Base-by-base conservation (phyloP, 2,329 filamentous ascomycete species). In the Epichloe bromicola region DNA sequence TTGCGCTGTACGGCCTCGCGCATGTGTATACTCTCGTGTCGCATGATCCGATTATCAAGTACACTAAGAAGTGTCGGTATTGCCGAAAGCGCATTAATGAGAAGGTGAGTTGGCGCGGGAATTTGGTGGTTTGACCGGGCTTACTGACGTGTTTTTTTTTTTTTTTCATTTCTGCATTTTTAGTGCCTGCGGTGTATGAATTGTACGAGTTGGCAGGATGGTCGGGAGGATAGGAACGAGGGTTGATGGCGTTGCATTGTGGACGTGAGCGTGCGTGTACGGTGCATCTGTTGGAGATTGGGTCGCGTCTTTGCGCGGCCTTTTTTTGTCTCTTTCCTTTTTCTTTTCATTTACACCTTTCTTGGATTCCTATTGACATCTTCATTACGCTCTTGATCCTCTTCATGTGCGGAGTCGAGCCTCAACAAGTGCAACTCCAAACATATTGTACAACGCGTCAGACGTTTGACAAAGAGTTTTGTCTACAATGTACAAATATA, bases 11-110 rank as follows among this genome's bases (percentile, higher is more conserved):
- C 61, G 67, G 71, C 0, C 71, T 88, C 30, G 83, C 82, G 1
- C 72, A 74, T 47, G 42, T 78, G 39, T 88, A 86, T 61, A 79
- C 81, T 57, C 73, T 71, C 54, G 61, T 80, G 11, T 79, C 76
- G 12, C 71, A 75, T 11, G 83, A 87, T 49, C 77, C 79, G 14
- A 83, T 88, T 55, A 84, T 88, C 63, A 87, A 86, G 69, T 79
- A 77, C 57, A 79, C 76, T 26, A 73, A 81, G 49, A 84, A 80
- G 65, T 88, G 84, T 67, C 76, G 70, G 60, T 88, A 83, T 59
- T 86, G 83, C 61, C 71, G 74, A 53, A 80, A 82, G 64, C 69
- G 67, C 23, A 79, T 85, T 52, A 82, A 75, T 58, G 74, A 78
- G 48, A 81, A 82, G 74, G 82, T 81, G 51, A 59, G 70, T 34